A percentile compares a stretch with the other conserved stretches of the same genome.
These are phyloP conservation scores for Ophiocordyceps polyrhachis-furcata DNA, from an alignment of 2,329 filamentous ascomycete species.

Conservation along the genomic window DNA sequence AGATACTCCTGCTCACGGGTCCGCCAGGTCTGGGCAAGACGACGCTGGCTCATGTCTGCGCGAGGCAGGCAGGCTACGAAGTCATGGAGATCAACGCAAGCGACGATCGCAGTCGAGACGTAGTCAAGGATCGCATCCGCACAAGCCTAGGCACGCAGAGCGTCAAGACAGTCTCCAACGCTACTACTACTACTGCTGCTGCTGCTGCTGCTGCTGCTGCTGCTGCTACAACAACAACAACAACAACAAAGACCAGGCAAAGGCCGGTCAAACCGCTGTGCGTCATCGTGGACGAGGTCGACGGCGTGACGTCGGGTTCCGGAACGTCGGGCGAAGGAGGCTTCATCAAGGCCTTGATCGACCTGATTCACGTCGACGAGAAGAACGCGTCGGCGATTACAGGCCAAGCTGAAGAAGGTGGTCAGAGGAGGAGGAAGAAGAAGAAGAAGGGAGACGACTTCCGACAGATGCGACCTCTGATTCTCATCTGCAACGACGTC, in stretches of 20 bases:
- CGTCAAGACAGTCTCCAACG: slow-evolving; percentile 56
- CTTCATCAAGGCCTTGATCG: slow-evolving; percentile 87
- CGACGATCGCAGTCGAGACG: slow-evolving; percentile 75
- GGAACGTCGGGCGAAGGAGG: slow-evolving; percentile 70
- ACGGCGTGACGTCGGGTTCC: slow-evolving; percentile 73
- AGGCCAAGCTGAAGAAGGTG: slow-evolving; percentile 4
- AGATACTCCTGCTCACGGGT: slow-evolving; percentile 78
- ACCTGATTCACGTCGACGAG: slow-evolving; percentile 71
- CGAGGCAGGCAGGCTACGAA: slow-evolving; percentile 86
- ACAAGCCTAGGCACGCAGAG: slow-evolving; percentile 90
- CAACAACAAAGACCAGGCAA: slow-evolving; percentile 31
- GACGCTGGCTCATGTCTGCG: slow-evolving; percentile 88
- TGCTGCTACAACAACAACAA: too few relatives aligned
- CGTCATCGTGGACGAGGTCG: slow-evolving; percentile 89
- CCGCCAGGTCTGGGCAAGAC: slow-evolving; percentile 92
- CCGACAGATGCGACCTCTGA: slow-evolving; percentile 66
- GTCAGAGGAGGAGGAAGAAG: slow-evolving; percentile 51
- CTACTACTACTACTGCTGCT: too few relatives aligned
- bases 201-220: too few relatives aligned
- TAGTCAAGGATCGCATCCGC: slow-evolving; percentile 78
- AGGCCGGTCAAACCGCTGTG: slow-evolving; percentile 77
- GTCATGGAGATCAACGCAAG: slow-evolving; percentile 96
- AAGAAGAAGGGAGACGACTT: slow-evolving; percentile 77
- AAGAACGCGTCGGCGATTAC: slow-evolving; percentile 38
- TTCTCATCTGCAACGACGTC: slow-evolving; percentile 93